These are phyloP conservation scores for Aspergillus felis DNA, from an alignment of 2,329 filamentous ascomycete genomes.

Conservation along the genomic window DNA sequence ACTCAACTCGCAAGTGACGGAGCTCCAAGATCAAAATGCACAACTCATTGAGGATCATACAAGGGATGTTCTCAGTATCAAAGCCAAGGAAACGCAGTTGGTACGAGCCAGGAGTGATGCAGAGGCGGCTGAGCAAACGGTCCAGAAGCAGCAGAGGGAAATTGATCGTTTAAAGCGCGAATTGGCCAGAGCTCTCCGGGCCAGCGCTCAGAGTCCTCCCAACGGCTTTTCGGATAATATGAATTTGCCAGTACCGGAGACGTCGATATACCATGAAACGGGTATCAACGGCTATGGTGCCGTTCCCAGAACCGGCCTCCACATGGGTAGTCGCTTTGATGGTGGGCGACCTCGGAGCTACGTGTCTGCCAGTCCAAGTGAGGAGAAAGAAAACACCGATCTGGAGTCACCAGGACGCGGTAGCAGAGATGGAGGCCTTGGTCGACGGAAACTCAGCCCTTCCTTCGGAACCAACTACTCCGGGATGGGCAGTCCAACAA, in stretches of 20 bases:
- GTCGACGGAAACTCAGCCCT: constrained; percentile 44
- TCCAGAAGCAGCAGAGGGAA: constrained; percentile 79
- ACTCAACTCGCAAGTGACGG: constrained; percentile 80
- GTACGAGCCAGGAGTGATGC: constrained; percentile 87
- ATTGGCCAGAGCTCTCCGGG: constrained; percentile 49
- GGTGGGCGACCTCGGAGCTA: constrained; percentile 39
- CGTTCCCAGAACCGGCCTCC: constrained; percentile 29
- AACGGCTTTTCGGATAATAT: constrained; percentile 51
- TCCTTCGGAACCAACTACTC: constrained; percentile 35
- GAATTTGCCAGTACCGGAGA: constrained; percentile 49
- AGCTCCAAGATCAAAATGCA: constrained; percentile 95
- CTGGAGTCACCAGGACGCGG: constrained; percentile 34
- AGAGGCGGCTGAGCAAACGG: constrained; percentile 80
- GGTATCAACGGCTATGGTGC: constrained; percentile 25
- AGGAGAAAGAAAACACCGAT: constrained; percentile 69
- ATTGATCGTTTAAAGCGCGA: constrained; percentile 92
- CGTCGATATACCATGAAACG: constrained; percentile 39
- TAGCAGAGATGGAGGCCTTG: constrained; percentile 29
- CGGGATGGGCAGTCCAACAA: constrained; percentile 36
- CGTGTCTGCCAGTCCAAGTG: constrained; percentile 54
- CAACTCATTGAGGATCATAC: constrained; percentile 97
- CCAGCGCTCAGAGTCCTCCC: constrained; percentile 37
- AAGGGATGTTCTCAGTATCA: constrained; percentile 89
- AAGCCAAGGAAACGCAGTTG: constrained; percentile 96
- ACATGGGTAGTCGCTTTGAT: constrained; percentile 40